These are phyloP conservation scores for Prunus davidiana DNA, from an alignment of 306 rosid species.

Conservation along the genomic window DNA sequence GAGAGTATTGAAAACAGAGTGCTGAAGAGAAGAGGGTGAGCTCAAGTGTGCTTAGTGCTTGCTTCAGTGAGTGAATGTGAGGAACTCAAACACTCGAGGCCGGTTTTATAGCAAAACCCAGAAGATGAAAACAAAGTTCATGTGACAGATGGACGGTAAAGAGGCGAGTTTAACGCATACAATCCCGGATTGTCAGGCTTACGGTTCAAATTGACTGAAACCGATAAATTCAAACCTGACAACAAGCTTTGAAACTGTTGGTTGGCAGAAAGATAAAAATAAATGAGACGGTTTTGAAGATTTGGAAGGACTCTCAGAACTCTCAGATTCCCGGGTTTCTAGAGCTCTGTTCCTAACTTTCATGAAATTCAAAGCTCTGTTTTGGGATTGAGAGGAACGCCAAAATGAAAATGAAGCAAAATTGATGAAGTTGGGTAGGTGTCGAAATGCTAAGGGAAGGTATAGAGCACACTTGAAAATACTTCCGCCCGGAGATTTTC, in stretches of 20 bases:
- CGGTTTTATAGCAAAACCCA: slow-evolving; percentile 6
- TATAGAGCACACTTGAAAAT: not conserved
- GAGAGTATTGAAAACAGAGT: not conserved
- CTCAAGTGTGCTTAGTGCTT: not conserved
- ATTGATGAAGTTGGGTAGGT: not conserved
- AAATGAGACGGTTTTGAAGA: not conserved
- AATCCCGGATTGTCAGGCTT: not conserved
- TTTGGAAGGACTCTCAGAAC: not conserved
- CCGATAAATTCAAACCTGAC: not conserved
- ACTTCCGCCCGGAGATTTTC: slow-evolving; percentile 25
- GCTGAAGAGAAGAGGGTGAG: not conserved
- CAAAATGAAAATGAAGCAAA: not conserved
- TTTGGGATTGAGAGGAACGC: not conserved
- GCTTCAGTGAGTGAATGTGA: slow-evolving; percentile 11
- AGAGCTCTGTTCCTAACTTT: too few species aligned
- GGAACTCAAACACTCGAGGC: not conserved
- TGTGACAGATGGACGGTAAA: slow-evolving; percentile 21
- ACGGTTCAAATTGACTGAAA: not conserved
- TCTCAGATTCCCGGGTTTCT: not conserved
- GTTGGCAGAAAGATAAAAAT: not conserved
- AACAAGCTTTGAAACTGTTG: not conserved
- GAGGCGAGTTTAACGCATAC: not conserved
- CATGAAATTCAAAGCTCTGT: not conserved
- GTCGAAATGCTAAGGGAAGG: not conserved
- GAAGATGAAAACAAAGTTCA: slow-evolving; percentile 4